Conservation (phyloP, 257 asterid species). For the Salvia miltiorrhiza region DNA sequence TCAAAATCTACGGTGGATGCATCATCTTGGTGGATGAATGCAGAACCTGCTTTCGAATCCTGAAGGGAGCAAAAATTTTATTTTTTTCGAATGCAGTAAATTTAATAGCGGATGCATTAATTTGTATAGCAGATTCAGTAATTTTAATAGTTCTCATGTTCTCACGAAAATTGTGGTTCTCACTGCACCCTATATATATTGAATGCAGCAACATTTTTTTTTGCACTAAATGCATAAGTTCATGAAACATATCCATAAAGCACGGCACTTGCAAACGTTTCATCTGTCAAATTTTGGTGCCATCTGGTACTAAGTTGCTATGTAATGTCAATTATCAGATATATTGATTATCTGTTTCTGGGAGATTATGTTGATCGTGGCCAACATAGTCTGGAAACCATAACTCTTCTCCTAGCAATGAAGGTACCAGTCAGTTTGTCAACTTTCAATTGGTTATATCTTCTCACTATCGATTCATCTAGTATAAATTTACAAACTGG, state of each 20-base stretch:
- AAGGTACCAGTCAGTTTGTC: constrained; percentile 51
- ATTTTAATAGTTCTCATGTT: no score
- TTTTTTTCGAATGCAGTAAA: no score
- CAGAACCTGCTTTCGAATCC: no score
- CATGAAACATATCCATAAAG: background rate
- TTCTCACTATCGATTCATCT: constrained; percentile 2
- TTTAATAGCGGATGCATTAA: no score
- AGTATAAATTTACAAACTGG: constrained; percentile 16
- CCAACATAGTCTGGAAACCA: constrained; percentile 97
- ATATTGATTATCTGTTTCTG: constrained; percentile 94
- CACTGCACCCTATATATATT: no score
- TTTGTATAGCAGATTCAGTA: no score
- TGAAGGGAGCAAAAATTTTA: no score
- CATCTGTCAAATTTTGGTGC: background rate
- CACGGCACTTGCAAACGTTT: background rate
- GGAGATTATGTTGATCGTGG: constrained; percentile 99
- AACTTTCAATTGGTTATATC: constrained; percentile 9
- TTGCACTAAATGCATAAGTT: background rate
- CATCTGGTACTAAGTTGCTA: constrained; percentile 33
- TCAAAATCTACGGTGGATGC: no score
- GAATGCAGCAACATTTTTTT: background rate
- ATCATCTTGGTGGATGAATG: no score
- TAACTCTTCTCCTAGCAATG: constrained; percentile 89
- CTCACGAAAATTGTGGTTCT: no score
- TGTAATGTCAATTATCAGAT: constrained; percentile 57